phyloP scores from a whole-genome alignment of 352 stramenopile species.

The Globisporangium middletonii region DNA sequence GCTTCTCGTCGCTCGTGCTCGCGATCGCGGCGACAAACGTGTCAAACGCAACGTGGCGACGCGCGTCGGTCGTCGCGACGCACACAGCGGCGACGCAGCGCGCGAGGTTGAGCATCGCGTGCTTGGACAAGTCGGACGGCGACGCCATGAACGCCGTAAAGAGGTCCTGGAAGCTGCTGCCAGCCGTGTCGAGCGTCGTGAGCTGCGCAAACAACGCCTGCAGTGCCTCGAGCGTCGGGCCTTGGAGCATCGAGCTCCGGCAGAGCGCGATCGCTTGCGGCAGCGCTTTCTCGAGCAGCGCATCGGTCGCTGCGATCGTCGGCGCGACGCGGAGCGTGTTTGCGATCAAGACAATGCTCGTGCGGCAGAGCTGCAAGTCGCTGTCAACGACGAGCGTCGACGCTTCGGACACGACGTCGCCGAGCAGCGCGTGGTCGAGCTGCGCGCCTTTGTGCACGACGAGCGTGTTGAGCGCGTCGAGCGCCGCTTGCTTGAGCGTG shows the following conservation, averaged over 20 bases:
- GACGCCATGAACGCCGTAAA: constrained; percentile 75
- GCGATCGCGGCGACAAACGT: constrained; percentile 72
- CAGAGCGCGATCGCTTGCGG: constrained; percentile 84
- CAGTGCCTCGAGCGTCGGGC: constrained; percentile 48
- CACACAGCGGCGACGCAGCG: constrained; percentile 89
- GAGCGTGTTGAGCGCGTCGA: constrained; percentile 91
- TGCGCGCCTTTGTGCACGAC: constrained; percentile 69
- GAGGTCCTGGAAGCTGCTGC: constrained; percentile 83
- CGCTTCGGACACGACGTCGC: constrained; percentile 87
- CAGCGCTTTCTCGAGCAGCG: constrained; percentile 63
- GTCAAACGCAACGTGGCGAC: constrained; percentile 63
- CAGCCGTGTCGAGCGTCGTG: constrained; percentile 40
- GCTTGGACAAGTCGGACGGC: constrained; percentile 68
- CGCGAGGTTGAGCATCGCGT: constrained; percentile 92
- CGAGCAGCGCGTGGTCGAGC: constrained; percentile 79
- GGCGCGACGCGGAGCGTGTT: constrained; percentile 69
- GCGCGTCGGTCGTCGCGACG: constrained; percentile 38
- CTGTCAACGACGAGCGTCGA: constrained; percentile 90
- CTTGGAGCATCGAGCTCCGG: constrained; percentile 91
- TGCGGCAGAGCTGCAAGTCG: constrained; percentile 96
- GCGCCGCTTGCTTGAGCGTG: constrained; percentile 91
- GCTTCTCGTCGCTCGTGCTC: constrained; percentile 47
- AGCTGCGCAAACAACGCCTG: constrained; percentile 63
- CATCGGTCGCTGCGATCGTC: constrained; percentile 43
- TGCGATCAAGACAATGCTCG: constrained; percentile 87